Evolutionary conservation across 257 asterid genomes (phyloP), one percentile per base, ranked within the genome.

Genomic region (Solanum infundibuliforme): DNA sequence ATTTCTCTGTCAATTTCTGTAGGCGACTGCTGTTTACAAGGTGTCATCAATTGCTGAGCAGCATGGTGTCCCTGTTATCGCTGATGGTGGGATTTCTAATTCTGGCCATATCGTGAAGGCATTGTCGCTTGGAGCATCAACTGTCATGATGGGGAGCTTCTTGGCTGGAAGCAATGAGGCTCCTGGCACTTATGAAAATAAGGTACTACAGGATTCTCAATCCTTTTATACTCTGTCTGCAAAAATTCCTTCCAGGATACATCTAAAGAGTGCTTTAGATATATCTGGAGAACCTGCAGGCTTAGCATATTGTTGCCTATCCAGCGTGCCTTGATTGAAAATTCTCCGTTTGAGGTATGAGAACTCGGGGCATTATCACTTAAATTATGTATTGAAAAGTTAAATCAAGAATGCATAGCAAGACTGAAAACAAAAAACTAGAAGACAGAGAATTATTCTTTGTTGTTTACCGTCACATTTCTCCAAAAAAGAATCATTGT

Each of bases 71-170:
- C 99, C 98, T 36, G 93, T 96, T 87, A 94, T 95, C 71, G 99
- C 99, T 82, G 99, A 96, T 88, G 98, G 99, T 76, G 98, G 99
- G 86, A 94, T 96, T 87, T 95, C 98, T 25, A 96, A 96, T 87
- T 95, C 98, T 48, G 99, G 99, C 85, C 99, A 96, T 90, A 93
- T 96, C 81, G 99, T 95, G 83, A 96, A 96, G 92, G 99, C 99
- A 84, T 87, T 96, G 88, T 91, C 93, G 68, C 94, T 95, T 12
- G 99, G 99, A n/a, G 99, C 99, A 87, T 96, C 99, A 38, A 95
- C 99, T 58, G 92, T 91, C 83, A 96, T 96, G 99, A 95, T 86
- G 93, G 91, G 99, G 83, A 94, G 98, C 92, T 94, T 96, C 93
- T 89, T 96, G 89, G 98, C 98, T 29, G 99, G 99, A 87, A 95